A percentile compares a stretch with the other conserved stretches of the same genome.
phyloP scores from a whole-genome alignment of 2,329 filamentous ascomycete species.

The Amylocarpus encephaloides region DNA sequence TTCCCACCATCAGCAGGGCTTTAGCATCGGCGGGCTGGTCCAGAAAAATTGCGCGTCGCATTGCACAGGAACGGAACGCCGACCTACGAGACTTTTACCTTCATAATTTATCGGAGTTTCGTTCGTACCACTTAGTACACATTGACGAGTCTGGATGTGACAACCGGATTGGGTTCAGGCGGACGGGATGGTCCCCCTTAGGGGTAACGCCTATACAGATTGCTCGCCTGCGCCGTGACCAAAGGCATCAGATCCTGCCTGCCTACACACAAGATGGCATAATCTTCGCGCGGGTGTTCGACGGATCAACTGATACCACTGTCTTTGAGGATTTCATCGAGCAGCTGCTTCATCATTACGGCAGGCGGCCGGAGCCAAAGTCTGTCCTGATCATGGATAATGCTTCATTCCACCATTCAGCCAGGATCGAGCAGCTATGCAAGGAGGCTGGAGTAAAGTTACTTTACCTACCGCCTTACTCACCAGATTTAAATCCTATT shows the following conservation, averaged over 20 bases:
- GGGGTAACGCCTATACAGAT: conserved; percentile 28
- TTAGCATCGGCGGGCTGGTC: conserved; percentile 21
- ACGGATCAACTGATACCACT: conserved; percentile 26
- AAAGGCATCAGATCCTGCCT: conserved; percentile 25
- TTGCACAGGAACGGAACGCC: neutral
- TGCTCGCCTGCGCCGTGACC: conserved; percentile 20
- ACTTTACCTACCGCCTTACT: conserved; percentile 21
- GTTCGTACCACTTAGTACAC: neutral
- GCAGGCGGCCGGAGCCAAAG: conserved; percentile 31
- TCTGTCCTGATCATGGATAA: conserved; percentile 35
- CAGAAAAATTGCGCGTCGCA: neutral
- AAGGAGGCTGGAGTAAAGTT: conserved; percentile 21
- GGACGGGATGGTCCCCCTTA: conserved; percentile 33
- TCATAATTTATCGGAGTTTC: neutral
- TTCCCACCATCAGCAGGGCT: neutral
- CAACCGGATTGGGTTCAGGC: conserved; percentile 9
- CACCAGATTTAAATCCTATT: conserved; percentile 25
- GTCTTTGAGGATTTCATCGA: conserved; percentile 31
- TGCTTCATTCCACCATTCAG: conserved; percentile 31
- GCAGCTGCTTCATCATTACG: conserved; percentile 31
- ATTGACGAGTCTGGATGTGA: neutral
- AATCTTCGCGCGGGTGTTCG: conserved; percentile 24
- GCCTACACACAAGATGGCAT: conserved; percentile 26
- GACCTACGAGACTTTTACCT: conserved; percentile 2
- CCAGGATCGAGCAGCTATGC: conserved; percentile 28